phyloP scores from a whole-genome alignment of 352 stramenopile species.

The Globisporangium alternatum region DNA sequence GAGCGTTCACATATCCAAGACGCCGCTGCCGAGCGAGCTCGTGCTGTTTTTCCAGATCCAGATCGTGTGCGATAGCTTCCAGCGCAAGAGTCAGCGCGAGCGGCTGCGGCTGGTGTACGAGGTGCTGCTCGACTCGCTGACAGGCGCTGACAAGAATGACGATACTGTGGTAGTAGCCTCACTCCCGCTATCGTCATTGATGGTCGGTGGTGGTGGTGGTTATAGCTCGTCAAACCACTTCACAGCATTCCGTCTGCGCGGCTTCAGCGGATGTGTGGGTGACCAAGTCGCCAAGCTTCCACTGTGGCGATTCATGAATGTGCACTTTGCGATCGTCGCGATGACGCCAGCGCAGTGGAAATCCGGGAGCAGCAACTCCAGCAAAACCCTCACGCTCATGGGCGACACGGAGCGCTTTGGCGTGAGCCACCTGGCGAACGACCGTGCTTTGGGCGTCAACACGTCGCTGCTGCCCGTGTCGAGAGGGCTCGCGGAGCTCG shows the following conservation, averaged over 20 bases:
- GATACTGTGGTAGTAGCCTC: not conserved
- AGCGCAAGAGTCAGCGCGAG: constrained; percentile 39
- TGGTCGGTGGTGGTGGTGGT: not conserved
- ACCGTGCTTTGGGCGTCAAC: constrained; percentile 44
- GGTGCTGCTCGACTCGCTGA: constrained; percentile 17
- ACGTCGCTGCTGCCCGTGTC: constrained; percentile 30
- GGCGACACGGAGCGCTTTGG: constrained; percentile 56
- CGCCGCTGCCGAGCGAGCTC: constrained; percentile 29
- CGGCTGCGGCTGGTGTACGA: constrained; percentile 48
- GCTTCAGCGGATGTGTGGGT: constrained; percentile 35
- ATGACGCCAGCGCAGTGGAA: constrained; percentile 51
- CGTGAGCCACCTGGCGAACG: constrained; percentile 45
- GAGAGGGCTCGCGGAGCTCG: constrained; percentile 30
- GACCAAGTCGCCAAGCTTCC: constrained; percentile 32
- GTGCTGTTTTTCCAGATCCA: constrained; percentile 43
- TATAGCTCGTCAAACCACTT: not conserved
- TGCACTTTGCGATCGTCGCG: constrained; percentile 40
- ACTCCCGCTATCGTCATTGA: constrained; percentile 11
- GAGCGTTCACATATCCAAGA: constrained; percentile 18
- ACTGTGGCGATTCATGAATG: constrained; percentile 37
- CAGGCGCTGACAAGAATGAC: not conserved
- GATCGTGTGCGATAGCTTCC: constrained; percentile 52
- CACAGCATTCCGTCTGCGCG: constrained; percentile 20
- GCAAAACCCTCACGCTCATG: not conserved
- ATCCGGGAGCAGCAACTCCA: constrained; percentile 2